phyloP scores from a whole-genome alignment of 73 alveolate species.

The Paramecium tetraurelia region DNA sequence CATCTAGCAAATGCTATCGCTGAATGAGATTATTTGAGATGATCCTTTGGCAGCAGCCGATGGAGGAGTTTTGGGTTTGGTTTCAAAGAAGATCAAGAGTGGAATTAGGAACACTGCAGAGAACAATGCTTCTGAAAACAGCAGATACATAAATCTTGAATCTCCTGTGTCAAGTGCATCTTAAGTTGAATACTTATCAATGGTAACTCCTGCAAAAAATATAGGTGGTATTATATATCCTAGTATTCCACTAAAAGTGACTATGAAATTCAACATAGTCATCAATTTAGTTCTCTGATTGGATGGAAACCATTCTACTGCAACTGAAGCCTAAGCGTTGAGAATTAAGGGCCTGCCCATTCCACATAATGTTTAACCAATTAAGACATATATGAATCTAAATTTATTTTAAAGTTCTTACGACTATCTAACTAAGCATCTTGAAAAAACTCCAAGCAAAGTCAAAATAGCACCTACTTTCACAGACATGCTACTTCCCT shows the following conservation, averaged over 20 bases:
- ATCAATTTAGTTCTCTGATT: conserved; percentile 12
- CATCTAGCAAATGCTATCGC: neutral
- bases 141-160: neutral
- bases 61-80: conserved; percentile 32
- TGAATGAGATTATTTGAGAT: neutral
- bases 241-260: conserved; percentile 35
- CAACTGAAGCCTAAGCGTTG: conserved; percentile 42
- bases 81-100: neutral
- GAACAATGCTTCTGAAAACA: neutral
- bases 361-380: conserved; percentile 21
- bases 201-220: neutral
- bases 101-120: conserved; percentile 20
- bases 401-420: neutral
- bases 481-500: neutral
- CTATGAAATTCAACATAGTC: conserved; percentile 39
- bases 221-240: conserved; percentile 39
- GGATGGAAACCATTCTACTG: conserved; percentile 37
- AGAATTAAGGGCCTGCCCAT: conserved; percentile 37
- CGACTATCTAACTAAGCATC: conserved; percentile 4
- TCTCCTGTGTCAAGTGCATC: neutral
- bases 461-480: neutral
- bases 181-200: neutral
- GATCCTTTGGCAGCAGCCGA: neutral
- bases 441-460: neutral
- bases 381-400: conserved; percentile 19